Evolutionary conservation across 257 asterid species (phyloP), one percentile per base, ranked within the genome.

Genomic region (Fraxinus quadrangulata): DNA sequence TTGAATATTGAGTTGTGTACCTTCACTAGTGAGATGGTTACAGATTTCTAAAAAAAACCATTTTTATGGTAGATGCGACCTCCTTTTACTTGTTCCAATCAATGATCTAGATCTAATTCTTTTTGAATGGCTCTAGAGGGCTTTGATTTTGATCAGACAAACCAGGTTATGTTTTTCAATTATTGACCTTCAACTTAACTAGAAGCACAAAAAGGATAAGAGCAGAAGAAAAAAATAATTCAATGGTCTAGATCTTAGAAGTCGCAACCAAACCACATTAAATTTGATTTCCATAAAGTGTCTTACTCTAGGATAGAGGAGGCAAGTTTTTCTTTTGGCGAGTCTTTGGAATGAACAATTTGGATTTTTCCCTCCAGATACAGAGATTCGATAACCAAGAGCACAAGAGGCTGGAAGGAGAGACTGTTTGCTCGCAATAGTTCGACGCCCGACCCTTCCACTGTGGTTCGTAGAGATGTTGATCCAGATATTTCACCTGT

Each of bases 401-500:
- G 89, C 86, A 86, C 92, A 23, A 86, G 91, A 85, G 87, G 95
- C 78, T 90, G 92, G 95, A 90, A 82, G 83, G 95, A 90, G 88
- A 90, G 85, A 77, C 86, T 88, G 80, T 90, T 90, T 77, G 78
- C 88, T 33, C 89, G 91, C 59, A 87, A 85, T 80, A 83, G 73
- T 83, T 70, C 88, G 24, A 59, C 77, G 2, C 83, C 84, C 0
- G 90, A 90, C 26, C 75, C 79, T 61, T 72, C 72, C 74, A 74
- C 85, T 31, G 92, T 84, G 76, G 80, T 75, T 69, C 82, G 85
- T 76, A 83, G 84, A 81, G 88, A 77, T 13, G 77, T 67, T 36
- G 66, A 76, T 67, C 77, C 82, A 73, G 86, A 83, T 54, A 70
- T 84, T 77, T 84, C 86, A 26, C 70, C 87, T 73, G 76, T 84